These are phyloP conservation scores for Talaromyces nanjingensis DNA, from an alignment of 495 filamentous ascomycete species.

Conservation along the genomic window DNA sequence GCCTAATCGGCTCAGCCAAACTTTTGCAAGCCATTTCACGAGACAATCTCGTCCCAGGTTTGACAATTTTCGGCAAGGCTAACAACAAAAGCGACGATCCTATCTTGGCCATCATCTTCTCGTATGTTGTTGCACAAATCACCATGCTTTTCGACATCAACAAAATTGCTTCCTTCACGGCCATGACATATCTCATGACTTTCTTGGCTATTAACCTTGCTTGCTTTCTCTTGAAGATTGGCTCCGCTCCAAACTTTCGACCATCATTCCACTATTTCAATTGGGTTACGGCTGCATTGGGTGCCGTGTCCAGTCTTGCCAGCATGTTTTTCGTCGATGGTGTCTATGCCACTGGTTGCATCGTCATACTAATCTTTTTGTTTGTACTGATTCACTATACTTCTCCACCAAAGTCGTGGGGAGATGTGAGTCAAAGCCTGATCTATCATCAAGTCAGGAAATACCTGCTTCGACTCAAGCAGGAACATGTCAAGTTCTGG, in stretches of 20 bases:
- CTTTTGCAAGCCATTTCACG: conserved; percentile 77
- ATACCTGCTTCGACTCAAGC: conserved; percentile 72
- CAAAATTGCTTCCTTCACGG: conserved; percentile 79
- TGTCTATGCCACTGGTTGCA: conserved; percentile 68
- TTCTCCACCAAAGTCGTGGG: conserved; percentile 81
- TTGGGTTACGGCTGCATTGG: conserved; percentile 71
- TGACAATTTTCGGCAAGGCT: conserved; percentile 69
- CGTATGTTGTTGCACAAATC: conserved; percentile 67
- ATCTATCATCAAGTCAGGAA: conserved; percentile 92
- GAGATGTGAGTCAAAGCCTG: conserved; percentile 80
- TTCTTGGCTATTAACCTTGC: conserved; percentile 65
- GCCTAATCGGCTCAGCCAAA: conserved; percentile 82
- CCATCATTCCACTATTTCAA: conserved; percentile 86
- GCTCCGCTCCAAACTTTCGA: conserved; percentile 88
- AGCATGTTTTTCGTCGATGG: conserved; percentile 92
- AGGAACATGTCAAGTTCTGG: conserved; percentile 92
- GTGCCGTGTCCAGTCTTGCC: conserved; percentile 63
- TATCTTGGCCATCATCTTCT: conserved; percentile 67
- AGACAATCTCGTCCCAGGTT: conserved; percentile 71
- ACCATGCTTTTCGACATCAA: conserved; percentile 83
- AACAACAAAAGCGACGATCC: conserved; percentile 71
- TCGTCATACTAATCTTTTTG: conserved; percentile 63
- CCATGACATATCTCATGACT: conserved; percentile 80
- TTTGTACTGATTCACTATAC: conserved; percentile 83
- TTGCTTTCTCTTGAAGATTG: conserved; percentile 81